These are phyloP conservation scores for Puccinia polysora DNA, from an alignment of 1,284 basidiomycete species.

Conservation along the genomic window DNA sequence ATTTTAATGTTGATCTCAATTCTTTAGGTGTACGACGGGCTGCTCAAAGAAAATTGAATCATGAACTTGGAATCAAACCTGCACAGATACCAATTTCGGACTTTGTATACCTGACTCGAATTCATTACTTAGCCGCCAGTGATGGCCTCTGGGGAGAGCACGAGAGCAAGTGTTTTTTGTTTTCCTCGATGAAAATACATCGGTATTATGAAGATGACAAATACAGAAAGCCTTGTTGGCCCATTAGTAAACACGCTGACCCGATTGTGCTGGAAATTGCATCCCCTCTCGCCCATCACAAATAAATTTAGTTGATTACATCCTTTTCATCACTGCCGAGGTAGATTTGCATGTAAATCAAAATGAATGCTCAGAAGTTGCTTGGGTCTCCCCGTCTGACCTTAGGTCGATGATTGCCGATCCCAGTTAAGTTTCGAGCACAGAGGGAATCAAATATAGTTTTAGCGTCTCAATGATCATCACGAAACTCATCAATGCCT, in stretches of 20 bases:
- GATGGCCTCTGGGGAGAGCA: slow-evolving; percentile 96
- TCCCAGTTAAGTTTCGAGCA: slow-evolving; percentile 57
- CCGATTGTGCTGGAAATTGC: not conserved
- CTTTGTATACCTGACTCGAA: slow-evolving; percentile 91
- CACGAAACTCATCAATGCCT: slow-evolving; percentile 2
- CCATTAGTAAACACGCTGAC: slow-evolving; percentile 1
- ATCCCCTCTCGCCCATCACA: not conserved
- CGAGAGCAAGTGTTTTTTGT: slow-evolving; percentile 65
- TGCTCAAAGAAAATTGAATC: slow-evolving; percentile 88
- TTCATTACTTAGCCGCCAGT: slow-evolving; percentile 95
- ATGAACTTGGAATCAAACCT: slow-evolving; percentile 88
- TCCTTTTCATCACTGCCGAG: slow-evolving; percentile 85
- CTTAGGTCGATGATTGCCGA: slow-evolving; percentile 85
- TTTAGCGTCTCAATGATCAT: not conserved
- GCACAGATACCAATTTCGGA: slow-evolving; percentile 68
- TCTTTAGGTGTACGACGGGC: slow-evolving; percentile 67
- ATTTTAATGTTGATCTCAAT: not conserved
- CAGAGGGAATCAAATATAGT: slow-evolving; percentile 6
- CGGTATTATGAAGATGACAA: not conserved
- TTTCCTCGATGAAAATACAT: not conserved
- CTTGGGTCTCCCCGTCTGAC: slow-evolving; percentile 86
- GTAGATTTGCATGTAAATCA: slow-evolving; percentile 76
- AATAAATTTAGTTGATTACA: slow-evolving; percentile 79
- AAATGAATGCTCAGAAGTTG: slow-evolving; percentile 88
- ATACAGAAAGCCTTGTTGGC: not conserved